Evolutionary conservation across 163 green algal species (phyloP).

Genomic region (Prototheca wickerhamii): DNA sequence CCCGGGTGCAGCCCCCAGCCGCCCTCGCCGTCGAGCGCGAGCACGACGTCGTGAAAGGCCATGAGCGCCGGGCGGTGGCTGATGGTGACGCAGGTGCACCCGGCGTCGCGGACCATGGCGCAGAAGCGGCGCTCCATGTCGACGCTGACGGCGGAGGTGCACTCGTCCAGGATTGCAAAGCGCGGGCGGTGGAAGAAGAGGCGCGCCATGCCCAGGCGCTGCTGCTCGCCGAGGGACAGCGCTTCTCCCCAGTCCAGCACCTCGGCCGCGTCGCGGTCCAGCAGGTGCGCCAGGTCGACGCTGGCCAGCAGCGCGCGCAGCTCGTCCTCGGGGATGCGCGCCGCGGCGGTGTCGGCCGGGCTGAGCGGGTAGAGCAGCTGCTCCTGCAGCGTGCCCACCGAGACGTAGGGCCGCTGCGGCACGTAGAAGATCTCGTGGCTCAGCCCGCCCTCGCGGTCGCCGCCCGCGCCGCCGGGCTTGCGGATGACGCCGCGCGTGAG

Average conservation of each 20-base stretch:
- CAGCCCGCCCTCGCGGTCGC: conserved; percentile 34
- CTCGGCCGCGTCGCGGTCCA: conserved; percentile 30
- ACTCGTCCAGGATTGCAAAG: conserved; percentile 80
- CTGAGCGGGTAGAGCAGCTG: conserved; percentile 72
- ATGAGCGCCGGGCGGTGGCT: conserved; percentile 67
- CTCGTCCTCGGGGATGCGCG: conserved; percentile 24
- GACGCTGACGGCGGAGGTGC: conserved; percentile 64
- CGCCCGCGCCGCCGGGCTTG: conserved; percentile 45
- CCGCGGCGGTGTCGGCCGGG: background rate
- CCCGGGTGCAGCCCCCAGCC: conserved; percentile 57
- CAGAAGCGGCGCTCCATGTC: conserved; percentile 75
- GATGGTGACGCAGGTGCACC: conserved; percentile 77
- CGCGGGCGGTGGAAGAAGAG: conserved; percentile 69
- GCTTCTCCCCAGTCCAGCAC: conserved; percentile 53
- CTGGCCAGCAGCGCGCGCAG: conserved; percentile 33
- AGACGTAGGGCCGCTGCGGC: conserved; percentile 66
- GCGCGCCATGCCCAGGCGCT: conserved; percentile 70
- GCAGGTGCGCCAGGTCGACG: conserved; percentile 49
- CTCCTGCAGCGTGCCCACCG: conserved; percentile 62
- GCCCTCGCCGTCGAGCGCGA: conserved; percentile 70
- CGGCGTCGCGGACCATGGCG: conserved; percentile 43
- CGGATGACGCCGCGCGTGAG: conserved; percentile 44
- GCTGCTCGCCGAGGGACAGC: conserved; percentile 69
- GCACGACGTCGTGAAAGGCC: conserved; percentile 72
- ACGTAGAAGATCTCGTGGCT: conserved; percentile 77